phyloP scores from a whole-genome alignment of 2,329 filamentous ascomycete species.

The Xylaria polymorpha region DNA sequence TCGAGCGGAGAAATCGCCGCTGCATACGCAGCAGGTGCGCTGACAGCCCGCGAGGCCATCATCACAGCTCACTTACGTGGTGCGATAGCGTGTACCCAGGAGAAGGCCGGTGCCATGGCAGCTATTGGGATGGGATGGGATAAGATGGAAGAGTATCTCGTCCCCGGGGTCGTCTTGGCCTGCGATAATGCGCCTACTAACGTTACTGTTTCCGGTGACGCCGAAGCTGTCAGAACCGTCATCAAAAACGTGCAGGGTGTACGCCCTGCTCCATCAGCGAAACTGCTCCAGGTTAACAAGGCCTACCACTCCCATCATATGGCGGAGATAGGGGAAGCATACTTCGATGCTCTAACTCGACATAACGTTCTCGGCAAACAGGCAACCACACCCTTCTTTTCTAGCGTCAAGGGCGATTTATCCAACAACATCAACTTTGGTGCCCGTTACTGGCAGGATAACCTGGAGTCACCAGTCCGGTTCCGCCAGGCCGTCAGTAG shows the following conservation, averaged over 20 bases:
- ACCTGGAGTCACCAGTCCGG: conserved; percentile 41
- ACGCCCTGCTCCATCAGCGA: neutral
- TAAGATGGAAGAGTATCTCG: neutral
- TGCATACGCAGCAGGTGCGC: conserved; percentile 50
- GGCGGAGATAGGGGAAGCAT: conserved; percentile 12
- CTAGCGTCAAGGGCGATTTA: neutral
- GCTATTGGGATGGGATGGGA: conserved; percentile 14
- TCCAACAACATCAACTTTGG: neutral
- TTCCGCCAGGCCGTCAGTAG: conserved; percentile 38
- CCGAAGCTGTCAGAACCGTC: neutral
- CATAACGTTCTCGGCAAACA: neutral
- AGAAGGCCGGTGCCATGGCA: conserved; percentile 11
- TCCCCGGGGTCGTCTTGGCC: conserved; percentile 6
- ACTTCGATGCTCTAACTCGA: neutral
- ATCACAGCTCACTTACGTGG: neutral
- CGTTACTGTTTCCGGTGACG: no score
- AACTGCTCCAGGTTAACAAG: neutral
- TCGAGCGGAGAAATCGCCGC: conserved; percentile 58
- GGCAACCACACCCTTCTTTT: neutral
- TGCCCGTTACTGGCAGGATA: conserved; percentile 40
- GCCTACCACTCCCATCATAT: conserved; percentile 27
- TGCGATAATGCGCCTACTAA: conserved; percentile 21
- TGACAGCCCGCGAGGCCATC: conserved; percentile 12
- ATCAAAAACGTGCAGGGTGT: neutral
- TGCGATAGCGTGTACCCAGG: neutral